These are phyloP conservation scores for Dillenia turbinata DNA, from an alignment of 164 flowering plant genomes.

Conservation along the genomic window DNA sequence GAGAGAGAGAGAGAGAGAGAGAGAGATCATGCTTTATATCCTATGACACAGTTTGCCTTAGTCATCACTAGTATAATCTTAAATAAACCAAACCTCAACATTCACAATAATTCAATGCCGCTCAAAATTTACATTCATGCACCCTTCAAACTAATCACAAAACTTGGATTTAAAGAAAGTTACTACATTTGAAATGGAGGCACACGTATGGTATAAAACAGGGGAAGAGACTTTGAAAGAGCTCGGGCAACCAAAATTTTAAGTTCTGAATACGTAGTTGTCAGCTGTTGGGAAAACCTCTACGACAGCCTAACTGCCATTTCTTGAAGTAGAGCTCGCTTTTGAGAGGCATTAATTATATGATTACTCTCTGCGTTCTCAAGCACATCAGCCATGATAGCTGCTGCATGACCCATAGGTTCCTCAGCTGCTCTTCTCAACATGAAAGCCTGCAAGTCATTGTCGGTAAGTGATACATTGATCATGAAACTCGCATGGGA, in stretches of 20 bases:
- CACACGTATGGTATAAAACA: neutral
- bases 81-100: too few species aligned
- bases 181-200: neutral
- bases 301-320: conserved; percentile 87
- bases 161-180: neutral
- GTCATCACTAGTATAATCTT: too few species aligned
- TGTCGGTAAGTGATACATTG: too few species aligned
- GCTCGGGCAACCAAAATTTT: neutral
- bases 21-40: too few species aligned
- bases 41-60: too few species aligned
- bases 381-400: conserved; percentile 84
- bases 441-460: conserved; percentile 77
- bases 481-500: too few species aligned
- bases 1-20: too few species aligned
- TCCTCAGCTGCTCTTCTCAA: conserved; percentile 88
- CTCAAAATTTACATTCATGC: conserved; percentile 11
- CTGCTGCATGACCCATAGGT: conserved; percentile 97
- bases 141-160: conserved; percentile 4
- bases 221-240: neutral
- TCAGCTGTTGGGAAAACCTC: neutral
- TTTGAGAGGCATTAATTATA: conserved; percentile 78
- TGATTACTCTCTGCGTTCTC: conserved; percentile 84
- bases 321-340: conserved; percentile 86
- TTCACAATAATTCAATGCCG: too few species aligned
- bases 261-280: neutral